phyloP scores from a whole-genome alignment of 345 rosid genomes.

The Balakata baccata region DNA sequence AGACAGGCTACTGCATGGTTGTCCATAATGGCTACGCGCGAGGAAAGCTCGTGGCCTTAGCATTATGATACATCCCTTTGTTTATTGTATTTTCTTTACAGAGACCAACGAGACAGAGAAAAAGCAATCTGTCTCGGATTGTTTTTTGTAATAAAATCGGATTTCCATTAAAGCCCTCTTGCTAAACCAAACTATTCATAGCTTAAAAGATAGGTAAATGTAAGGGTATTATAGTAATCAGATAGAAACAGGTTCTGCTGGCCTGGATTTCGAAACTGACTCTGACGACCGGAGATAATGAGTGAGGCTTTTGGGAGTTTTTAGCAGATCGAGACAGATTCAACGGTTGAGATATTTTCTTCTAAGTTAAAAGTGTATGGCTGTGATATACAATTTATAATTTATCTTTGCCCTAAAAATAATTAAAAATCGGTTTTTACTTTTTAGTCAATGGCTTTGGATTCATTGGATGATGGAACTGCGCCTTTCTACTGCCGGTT shows the following conservation, averaged over 20 bases:
- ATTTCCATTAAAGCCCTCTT: slow-evolving; percentile 21
- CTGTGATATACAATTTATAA: slow-evolving; percentile 15
- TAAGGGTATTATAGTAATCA: slow-evolving; percentile 23
- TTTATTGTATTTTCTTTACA: slow-evolving; percentile 26
- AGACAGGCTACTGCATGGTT: too few species aligned
- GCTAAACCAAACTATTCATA: not conserved
- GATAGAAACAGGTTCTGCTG: slow-evolving; percentile 23
- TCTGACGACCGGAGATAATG: slow-evolving; percentile 42
- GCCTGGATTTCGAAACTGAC: slow-evolving; percentile 47
- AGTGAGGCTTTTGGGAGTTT: slow-evolving; percentile 25
- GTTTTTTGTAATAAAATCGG: slow-evolving; percentile 10
- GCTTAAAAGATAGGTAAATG: too few species aligned
- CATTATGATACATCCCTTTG: not conserved
- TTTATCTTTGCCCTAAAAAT: too few species aligned
- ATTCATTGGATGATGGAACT: not conserved
- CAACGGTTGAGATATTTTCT: slow-evolving; percentile 37
- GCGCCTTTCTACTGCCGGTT: slow-evolving; percentile 6
- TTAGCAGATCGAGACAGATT: slow-evolving; percentile 32
- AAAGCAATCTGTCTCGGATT: slow-evolving; percentile 25
- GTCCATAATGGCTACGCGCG: not conserved
- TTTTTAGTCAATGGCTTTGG: slow-evolving; percentile 9
- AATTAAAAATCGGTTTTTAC: not conserved
- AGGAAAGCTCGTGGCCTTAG: slow-evolving; percentile 15
- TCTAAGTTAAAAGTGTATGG: slow-evolving; percentile 22
- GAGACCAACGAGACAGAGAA: slow-evolving; percentile 31